Percentiles rank a stretch among this genome's conserved stretches.
These are phyloP conservation scores for Orbilia blumenaviensis DNA, from an alignment of 2,329 filamentous ascomycete species.

Conservation along the genomic window DNA sequence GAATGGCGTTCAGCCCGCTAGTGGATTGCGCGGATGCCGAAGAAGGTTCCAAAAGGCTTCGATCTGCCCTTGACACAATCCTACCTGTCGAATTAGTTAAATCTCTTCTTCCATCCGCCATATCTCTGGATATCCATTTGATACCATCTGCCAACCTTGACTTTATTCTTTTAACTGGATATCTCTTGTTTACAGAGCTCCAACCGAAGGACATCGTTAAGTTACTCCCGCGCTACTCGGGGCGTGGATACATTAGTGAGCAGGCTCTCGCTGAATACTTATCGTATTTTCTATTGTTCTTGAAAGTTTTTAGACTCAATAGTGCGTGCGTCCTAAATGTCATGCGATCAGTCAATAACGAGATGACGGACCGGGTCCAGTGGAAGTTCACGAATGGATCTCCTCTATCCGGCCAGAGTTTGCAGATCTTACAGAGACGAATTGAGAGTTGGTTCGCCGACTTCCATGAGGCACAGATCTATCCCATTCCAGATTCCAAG, in stretches of 20 bases:
- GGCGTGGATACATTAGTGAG: slow-evolving; percentile 21
- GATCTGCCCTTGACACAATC: not conserved
- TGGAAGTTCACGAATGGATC: slow-evolving; percentile 44
- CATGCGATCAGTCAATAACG: slow-evolving; percentile 9
- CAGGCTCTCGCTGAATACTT: slow-evolving; percentile 54
- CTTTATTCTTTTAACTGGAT: slow-evolving; percentile 54
- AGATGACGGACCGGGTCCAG: slow-evolving; percentile 19
- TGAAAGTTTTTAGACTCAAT: slow-evolving; percentile 50
- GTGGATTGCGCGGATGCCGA: slow-evolving; percentile 9
- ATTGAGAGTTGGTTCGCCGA: slow-evolving; percentile 34
- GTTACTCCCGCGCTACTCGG: slow-evolving; percentile 32
- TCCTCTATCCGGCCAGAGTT: slow-evolving; percentile 18
- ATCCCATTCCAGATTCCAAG: not conserved
- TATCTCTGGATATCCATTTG: slow-evolving; percentile 1
- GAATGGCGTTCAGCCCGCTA: slow-evolving; percentile 2
- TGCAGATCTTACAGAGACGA: slow-evolving; percentile 22
- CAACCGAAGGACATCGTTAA: slow-evolving; percentile 45
- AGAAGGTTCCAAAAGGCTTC: slow-evolving; percentile 27
- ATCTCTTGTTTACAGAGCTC: slow-evolving; percentile 54
- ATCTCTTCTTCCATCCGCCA: slow-evolving; percentile 8
- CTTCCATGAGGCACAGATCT: not conserved
- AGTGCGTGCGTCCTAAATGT: not conserved
- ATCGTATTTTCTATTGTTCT: slow-evolving; percentile 54
- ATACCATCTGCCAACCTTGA: not conserved
- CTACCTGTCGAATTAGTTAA: not conserved